These are phyloP conservation scores for Cryomyces minteri DNA, from an alignment of 495 filamentous ascomycete species.

Conservation along the genomic window DNA sequence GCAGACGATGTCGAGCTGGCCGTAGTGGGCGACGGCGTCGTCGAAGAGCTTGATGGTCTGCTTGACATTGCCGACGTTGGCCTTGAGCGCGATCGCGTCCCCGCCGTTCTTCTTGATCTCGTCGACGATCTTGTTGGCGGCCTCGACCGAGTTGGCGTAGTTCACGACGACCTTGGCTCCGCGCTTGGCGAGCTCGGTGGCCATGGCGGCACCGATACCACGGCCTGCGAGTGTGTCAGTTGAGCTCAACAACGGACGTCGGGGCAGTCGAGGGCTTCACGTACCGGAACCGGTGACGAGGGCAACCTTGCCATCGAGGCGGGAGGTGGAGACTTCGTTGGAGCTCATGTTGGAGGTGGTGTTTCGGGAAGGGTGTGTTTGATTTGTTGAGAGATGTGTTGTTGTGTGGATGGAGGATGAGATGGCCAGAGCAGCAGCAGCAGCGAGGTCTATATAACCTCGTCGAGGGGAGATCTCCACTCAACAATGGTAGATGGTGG, in stretches of 20 bases:
- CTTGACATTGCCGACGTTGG: conserved; percentile 28
- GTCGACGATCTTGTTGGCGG: conserved; percentile 27
- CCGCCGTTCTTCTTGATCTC: conserved; percentile 25
- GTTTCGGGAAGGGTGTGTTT: background rate
- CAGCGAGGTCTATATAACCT: background rate
- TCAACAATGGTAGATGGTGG: no score
- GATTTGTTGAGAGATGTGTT: background rate
- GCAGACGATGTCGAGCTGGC: conserved; percentile 29
- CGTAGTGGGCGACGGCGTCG: conserved; percentile 22
- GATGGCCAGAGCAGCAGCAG: background rate
- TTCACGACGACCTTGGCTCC: conserved; percentile 29
- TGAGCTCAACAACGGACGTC: background rate
- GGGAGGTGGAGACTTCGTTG: conserved; percentile 13
- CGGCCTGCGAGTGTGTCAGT: conserved; percentile 12
- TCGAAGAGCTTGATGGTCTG: conserved; percentile 28
- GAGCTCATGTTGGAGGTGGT: background rate
- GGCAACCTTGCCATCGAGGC: conserved; percentile 26
- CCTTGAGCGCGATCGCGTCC: conserved; percentile 30
- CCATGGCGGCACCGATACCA: conserved; percentile 25
- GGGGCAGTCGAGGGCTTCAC: background rate
- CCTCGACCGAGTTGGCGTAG: conserved; percentile 26
- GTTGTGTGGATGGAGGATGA: background rate
- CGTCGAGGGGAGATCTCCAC: background rate
- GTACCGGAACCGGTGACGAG: conserved; percentile 25
- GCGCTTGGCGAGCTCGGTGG: conserved; percentile 22